Conservation (phyloP, 2,329 filamentous ascomycete genomes). For the Fusarium abutilonis region DNA sequence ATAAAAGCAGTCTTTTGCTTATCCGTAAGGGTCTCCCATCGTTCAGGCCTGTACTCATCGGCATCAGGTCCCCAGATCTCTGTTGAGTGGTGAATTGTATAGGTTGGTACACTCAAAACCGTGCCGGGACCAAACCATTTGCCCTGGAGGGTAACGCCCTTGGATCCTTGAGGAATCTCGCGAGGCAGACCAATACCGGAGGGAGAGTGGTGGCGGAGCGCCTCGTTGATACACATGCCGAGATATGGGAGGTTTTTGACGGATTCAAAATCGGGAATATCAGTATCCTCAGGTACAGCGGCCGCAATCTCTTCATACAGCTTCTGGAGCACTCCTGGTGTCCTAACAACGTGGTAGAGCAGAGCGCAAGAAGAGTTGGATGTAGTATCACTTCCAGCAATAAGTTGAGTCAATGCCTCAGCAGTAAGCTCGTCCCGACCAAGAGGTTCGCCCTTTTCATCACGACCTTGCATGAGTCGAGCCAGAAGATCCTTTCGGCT, state of each 20-base stretch:
- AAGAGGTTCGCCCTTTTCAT: constrained; percentile 80
- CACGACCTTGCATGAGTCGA: constrained; percentile 84
- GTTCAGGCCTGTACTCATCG: constrained; percentile 77
- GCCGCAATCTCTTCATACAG: constrained; percentile 78
- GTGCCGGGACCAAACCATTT: constrained; percentile 80
- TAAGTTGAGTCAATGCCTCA: constrained; percentile 88
- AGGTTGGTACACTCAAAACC: constrained; percentile 81
- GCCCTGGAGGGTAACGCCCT: constrained; percentile 72
- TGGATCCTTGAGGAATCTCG: constrained; percentile 69
- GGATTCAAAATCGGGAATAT: constrained; percentile 75
- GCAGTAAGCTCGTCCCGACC: constrained; percentile 84
- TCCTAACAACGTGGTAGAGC: constrained; percentile 77
- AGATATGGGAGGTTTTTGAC: constrained; percentile 82
- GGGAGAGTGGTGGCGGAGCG: constrained; percentile 85
- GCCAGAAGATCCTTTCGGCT: constrained; percentile 82
- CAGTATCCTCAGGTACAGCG: constrained; percentile 67
- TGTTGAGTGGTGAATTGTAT: constrained; percentile 80
- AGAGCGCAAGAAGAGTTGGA: constrained; percentile 85
- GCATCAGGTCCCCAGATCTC: constrained; percentile 79
- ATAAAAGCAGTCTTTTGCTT: constrained; percentile 79
- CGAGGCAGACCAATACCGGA: constrained; percentile 87
- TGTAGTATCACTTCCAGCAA: constrained; percentile 80
- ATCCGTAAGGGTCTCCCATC: constrained; percentile 72
- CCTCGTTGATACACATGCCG: constrained; percentile 79
- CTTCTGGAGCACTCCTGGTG: constrained; percentile 75